Conservation (phyloP, 1,139 yeast species). For the Sugiyamaella paludigena region DNA sequence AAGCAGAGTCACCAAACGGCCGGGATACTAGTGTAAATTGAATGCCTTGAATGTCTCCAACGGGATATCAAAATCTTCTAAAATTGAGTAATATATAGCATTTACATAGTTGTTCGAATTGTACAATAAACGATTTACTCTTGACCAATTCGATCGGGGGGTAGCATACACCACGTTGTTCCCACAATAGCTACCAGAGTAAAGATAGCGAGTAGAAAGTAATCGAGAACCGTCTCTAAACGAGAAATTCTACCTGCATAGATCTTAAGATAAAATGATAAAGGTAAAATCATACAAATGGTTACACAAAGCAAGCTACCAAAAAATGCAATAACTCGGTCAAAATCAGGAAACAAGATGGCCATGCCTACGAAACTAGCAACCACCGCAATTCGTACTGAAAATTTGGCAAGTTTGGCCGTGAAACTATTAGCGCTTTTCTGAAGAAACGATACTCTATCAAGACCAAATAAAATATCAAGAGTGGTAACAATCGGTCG, state of each 20-base stretch:
- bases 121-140: neutral
- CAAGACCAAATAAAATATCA: slow-evolving; percentile 46
- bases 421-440: slow-evolving; percentile 5
- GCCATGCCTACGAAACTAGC: slow-evolving; percentile 50
- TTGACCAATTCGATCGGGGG: slow-evolving; percentile 13
- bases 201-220: slow-evolving; percentile 43
- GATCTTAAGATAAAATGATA: slow-evolving; percentile 62
- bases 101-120: neutral
- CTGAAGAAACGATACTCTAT: slow-evolving; percentile 22
- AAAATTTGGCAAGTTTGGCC: slow-evolving; percentile 12
- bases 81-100: neutral
- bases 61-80: neutral
- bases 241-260: slow-evolving; percentile 48
- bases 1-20: slow-evolving; percentile 6
- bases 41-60: too few relatives aligned
- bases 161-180: slow-evolving; percentile 33
- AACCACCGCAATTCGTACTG: slow-evolving; percentile 41
- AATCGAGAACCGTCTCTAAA: slow-evolving; percentile 43
- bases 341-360: slow-evolving; percentile 69
- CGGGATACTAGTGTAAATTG: too few relatives aligned
- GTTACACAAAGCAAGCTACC: slow-evolving; percentile 82
- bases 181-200: slow-evolving; percentile 34
- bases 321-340: slow-evolving; percentile 74
- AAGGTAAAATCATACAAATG: slow-evolving; percentile 76
- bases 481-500: slow-evolving; percentile 79